Percentiles rank a stretch among this genome's conserved stretches.
These are phyloP conservation scores for Pseudomassariella vexata DNA, from an alignment of 2,329 filamentous ascomycete genomes.

Conservation along the genomic window DNA sequence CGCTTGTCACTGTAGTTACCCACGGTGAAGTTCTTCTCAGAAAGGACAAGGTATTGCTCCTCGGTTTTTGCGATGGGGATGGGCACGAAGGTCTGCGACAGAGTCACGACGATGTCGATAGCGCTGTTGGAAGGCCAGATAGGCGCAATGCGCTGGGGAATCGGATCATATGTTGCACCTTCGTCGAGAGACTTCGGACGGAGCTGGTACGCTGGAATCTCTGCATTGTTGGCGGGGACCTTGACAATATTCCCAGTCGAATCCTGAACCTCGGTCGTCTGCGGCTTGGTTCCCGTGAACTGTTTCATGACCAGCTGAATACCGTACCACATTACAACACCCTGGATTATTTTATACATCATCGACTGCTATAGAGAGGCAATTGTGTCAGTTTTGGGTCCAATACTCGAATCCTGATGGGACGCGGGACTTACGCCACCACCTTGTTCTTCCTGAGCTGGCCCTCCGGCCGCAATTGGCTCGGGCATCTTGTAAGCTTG, in stretches of 20 bases:
- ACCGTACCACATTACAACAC: slow-evolving; percentile 50
- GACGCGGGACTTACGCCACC: slow-evolving; percentile 22
- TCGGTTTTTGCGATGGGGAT: slow-evolving; percentile 61
- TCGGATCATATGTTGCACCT: slow-evolving; percentile 55
- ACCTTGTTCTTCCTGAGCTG: slow-evolving; percentile 22
- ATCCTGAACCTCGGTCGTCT: slow-evolving; percentile 41
- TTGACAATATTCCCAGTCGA: slow-evolving; percentile 47
- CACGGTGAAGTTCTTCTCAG: slow-evolving; percentile 74
- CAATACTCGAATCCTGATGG: not conserved
- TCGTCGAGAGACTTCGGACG: slow-evolving; percentile 56
- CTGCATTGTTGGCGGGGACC: slow-evolving; percentile 46
- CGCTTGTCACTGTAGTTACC: slow-evolving; percentile 77
- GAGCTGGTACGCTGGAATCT: slow-evolving; percentile 59
- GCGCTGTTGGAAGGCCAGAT: slow-evolving; percentile 79
- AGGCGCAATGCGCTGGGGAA: slow-evolving; percentile 71
- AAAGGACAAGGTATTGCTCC: slow-evolving; percentile 64
- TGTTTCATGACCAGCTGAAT: slow-evolving; percentile 54
- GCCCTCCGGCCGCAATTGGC: slow-evolving; percentile 20
- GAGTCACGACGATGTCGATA: slow-evolving; percentile 79
- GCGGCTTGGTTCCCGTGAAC: slow-evolving; percentile 41
- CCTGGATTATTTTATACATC: slow-evolving; percentile 43
- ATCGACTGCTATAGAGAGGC: slow-evolving; percentile 24
- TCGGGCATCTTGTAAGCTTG: slow-evolving; percentile 30
- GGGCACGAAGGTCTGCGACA: slow-evolving; percentile 69
- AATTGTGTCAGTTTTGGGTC: slow-evolving; percentile 8